Conservation (phyloP, 352 stramenopile genomes). For the Phytophthora quininea region DNA sequence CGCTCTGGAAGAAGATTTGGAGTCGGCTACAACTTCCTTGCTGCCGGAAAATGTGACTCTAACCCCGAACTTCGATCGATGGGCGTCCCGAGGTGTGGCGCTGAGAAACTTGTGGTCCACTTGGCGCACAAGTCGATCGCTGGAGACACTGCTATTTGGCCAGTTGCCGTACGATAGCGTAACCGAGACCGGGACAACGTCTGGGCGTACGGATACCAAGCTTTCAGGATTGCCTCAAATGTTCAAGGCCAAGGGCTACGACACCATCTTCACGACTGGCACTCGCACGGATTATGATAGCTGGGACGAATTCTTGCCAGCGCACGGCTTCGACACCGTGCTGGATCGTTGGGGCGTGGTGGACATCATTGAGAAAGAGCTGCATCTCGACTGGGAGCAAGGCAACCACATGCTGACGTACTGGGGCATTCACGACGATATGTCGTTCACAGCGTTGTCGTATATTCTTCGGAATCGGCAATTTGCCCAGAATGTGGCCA, state of each 20-base stretch:
- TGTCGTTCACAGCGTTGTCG: slow-evolving; percentile 63
- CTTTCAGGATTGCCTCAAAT: slow-evolving; percentile 65
- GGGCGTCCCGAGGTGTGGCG: slow-evolving; percentile 51
- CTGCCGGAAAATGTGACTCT: slow-evolving; percentile 56
- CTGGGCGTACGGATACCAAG: slow-evolving; percentile 35
- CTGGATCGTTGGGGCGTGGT: slow-evolving; percentile 45
- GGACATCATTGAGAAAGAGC: slow-evolving; percentile 53
- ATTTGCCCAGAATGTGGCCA: slow-evolving; percentile 31
- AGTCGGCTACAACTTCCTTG: slow-evolving; percentile 34
- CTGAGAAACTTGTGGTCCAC: slow-evolving; percentile 72
- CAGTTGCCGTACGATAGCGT: slow-evolving; percentile 70
- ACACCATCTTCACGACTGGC: slow-evolving; percentile 67
- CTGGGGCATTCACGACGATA: slow-evolving; percentile 76
- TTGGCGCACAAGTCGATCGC: slow-evolving; percentile 69
- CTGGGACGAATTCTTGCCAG: slow-evolving; percentile 63
- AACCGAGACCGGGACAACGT: slow-evolving; percentile 55
- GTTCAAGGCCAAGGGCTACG: slow-evolving; percentile 62
- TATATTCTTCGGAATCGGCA: slow-evolving; percentile 47
- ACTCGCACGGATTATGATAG: slow-evolving; percentile 62
- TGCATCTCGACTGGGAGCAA: slow-evolving; percentile 51
- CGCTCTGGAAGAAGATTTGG: slow-evolving; percentile 28
- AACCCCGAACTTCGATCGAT: slow-evolving; percentile 69
- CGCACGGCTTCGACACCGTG: slow-evolving; percentile 64
- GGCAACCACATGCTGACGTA: slow-evolving; percentile 66
- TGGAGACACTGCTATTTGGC: slow-evolving; percentile 69